phyloP scores from a whole-genome alignment of 169 alveolate species.

The Plasmodium sp. region DNA sequence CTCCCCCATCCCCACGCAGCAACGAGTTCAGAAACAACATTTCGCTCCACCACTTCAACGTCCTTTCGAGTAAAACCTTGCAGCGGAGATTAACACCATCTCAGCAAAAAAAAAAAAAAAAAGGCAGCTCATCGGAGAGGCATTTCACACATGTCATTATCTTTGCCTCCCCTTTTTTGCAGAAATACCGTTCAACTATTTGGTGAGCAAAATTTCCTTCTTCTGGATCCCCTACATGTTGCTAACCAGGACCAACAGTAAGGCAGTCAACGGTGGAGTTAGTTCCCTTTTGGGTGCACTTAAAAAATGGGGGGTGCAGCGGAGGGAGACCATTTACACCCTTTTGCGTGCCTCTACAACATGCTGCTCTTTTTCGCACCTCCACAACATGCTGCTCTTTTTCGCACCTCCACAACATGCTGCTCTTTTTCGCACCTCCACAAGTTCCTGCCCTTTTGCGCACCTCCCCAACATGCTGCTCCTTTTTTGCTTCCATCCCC shows the following conservation, averaged over 20 bases:
- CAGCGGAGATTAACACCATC: not conserved
- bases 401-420: not conserved
- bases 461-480: not conserved
- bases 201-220: conserved; percentile 43
- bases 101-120: not conserved
- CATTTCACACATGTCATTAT: not conserved
- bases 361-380: not conserved
- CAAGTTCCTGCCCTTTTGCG: not conserved
- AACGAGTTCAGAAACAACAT: conserved; percentile 32
- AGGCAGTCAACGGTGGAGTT: not conserved
- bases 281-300: not conserved
- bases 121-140: not conserved
- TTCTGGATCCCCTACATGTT: conserved; percentile 69
- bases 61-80: conserved; percentile 26
- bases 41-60: conserved; percentile 42
- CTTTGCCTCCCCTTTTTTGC: conserved; percentile 26
- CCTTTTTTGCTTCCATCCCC: not conserved
- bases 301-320: not conserved
- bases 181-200: conserved; percentile 56
- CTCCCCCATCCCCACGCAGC: conserved; percentile 1
- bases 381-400: not conserved
- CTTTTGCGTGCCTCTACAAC: not conserved
- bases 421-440: not conserved
- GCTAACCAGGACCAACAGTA: conserved; percentile 24
- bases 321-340: not conserved